Conservation (phyloP, 2,329 filamentous ascomycete genomes). For the Pleurostoma richardsiae region DNA sequence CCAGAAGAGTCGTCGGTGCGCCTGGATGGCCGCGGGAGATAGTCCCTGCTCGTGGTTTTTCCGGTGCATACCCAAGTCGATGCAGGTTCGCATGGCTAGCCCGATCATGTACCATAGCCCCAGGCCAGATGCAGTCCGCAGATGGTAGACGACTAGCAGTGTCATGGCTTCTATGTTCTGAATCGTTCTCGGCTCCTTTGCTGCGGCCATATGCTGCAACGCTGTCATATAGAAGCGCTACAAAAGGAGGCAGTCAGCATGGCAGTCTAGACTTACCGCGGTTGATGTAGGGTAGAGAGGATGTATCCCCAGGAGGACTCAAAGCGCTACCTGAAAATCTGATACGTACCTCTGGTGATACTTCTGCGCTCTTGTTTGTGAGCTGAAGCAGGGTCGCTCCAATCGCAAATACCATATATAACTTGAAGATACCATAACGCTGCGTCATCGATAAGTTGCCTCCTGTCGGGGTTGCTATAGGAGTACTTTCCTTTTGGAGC, state of each 20-base stretch:
- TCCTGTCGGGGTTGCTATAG: slow-evolving; percentile 26
- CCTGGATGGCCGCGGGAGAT: slow-evolving; percentile 33
- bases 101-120: slow-evolving; percentile 51
- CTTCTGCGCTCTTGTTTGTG: slow-evolving; percentile 29
- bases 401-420: slow-evolving; percentile 48
- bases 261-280: not conserved
- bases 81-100: slow-evolving; percentile 46
- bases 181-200: slow-evolving; percentile 40
- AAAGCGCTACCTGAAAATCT: not conserved
- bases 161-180: slow-evolving; percentile 49
- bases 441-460: slow-evolving; percentile 24
- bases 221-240: slow-evolving; percentile 44
- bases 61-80: slow-evolving; percentile 45
- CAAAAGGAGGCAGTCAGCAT: not conserved
- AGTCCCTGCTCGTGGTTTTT: slow-evolving; percentile 34
- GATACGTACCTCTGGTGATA: slow-evolving; percentile 29
- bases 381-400: slow-evolving; percentile 41
- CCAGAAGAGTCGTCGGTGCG: slow-evolving; percentile 44
- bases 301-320: too few relatives aligned
- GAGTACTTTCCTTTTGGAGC: slow-evolving; percentile 32
- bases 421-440: slow-evolving; percentile 41
- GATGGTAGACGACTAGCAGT: slow-evolving; percentile 43
- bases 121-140: slow-evolving; percentile 42
- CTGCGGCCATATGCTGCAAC: slow-evolving; percentile 40
- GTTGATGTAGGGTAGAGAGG: too few relatives aligned